A percentile compares a stretch with the other conserved stretches of the same genome.
phyloP scores from a whole-genome alignment of 2,329 filamentous ascomycete species.

The Colletotrichum euphorbiae region DNA sequence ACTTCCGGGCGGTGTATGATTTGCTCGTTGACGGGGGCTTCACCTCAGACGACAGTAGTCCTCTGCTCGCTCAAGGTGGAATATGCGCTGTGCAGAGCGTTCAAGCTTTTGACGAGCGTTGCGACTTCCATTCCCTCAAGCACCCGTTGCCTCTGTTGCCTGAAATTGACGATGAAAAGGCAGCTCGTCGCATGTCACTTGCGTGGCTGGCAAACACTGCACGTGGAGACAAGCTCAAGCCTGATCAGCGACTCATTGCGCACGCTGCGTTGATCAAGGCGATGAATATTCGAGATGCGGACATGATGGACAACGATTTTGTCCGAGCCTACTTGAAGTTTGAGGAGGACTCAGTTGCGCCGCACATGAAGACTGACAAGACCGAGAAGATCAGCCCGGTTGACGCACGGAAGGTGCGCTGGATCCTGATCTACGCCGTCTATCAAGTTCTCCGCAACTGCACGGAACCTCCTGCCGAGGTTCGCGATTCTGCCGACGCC shows the following conservation, averaged over 20 bases:
- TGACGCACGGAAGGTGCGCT: conserved; percentile 81
- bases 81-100: conserved; percentile 78
- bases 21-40: conserved; percentile 75
- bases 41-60: conserved; percentile 60
- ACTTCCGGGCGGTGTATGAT: conserved; percentile 78
- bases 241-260: conserved; percentile 60
- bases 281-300: conserved; percentile 56
- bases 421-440: conserved; percentile 80
- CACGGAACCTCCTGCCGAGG: conserved; percentile 70
- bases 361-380: conserved; percentile 65
- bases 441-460: conserved; percentile 78
- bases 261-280: conserved; percentile 66
- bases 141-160: conserved; percentile 78
- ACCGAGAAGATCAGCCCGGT: conserved; percentile 67
- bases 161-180: conserved; percentile 48
- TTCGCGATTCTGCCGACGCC: conserved; percentile 66
- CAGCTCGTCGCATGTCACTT: conserved; percentile 48
- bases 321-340: conserved; percentile 78
- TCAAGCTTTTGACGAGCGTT: conserved; percentile 71
- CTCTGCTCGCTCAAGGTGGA: conserved; percentile 70
- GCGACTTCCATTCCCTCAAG: conserved; percentile 68
- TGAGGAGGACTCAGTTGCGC: conserved; percentile 68
- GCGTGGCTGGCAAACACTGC: conserved; percentile 51
- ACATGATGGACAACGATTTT: conserved; percentile 62
- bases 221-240: conserved; percentile 55